phyloP scores from a whole-genome alignment of 495 filamentous ascomycete species.

The Hypoxylon lienhwacheense region DNA sequence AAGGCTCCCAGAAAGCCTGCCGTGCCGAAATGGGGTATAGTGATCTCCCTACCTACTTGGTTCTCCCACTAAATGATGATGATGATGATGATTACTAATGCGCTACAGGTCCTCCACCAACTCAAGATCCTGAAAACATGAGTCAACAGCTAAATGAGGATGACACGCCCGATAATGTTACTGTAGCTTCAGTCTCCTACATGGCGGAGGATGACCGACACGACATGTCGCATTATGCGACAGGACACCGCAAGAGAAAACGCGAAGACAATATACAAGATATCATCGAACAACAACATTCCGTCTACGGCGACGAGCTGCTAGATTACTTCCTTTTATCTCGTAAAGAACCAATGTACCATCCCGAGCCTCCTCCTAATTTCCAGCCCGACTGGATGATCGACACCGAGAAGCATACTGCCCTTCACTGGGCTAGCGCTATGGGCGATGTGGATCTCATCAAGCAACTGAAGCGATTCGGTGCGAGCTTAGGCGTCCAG shows the following conservation, averaged over 20 bases:
- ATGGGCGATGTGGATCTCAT: conserved; percentile 96
- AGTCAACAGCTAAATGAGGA: conserved; percentile 71
- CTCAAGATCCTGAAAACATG: conserved; percentile 48
- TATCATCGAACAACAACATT: conserved; percentile 74
- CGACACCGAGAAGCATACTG: conserved; percentile 84
- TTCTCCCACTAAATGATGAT: too few species aligned
- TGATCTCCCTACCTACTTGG: conserved; percentile 18
- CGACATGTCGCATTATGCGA: conserved; percentile 65
- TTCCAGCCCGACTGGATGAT: conserved; percentile 88
- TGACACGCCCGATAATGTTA: conserved; percentile 78
- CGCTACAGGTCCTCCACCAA: conserved; percentile 21
- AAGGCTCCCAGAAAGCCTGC: conserved; percentile 64
- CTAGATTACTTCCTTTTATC: conserved; percentile 93
- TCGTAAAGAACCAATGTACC: conserved; percentile 66
- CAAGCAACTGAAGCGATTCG: conserved; percentile 74
- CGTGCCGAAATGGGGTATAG: conserved; percentile 56
- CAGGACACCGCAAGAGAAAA: conserved; percentile 77
- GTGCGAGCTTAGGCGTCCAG: conserved; percentile 65
- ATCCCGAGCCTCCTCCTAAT: conserved; percentile 75
- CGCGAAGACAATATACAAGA: conserved; percentile 68
- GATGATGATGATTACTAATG: conserved; percentile 33
- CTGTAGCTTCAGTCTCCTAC: conserved; percentile 77
- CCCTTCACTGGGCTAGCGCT: conserved; percentile 94
- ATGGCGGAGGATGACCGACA: conserved; percentile 78
- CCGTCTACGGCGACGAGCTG: conserved; percentile 86